Base-by-base conservation (phyloP, 768 basidiomycete genomes). In the Lactarius sanguifluus region DNA sequence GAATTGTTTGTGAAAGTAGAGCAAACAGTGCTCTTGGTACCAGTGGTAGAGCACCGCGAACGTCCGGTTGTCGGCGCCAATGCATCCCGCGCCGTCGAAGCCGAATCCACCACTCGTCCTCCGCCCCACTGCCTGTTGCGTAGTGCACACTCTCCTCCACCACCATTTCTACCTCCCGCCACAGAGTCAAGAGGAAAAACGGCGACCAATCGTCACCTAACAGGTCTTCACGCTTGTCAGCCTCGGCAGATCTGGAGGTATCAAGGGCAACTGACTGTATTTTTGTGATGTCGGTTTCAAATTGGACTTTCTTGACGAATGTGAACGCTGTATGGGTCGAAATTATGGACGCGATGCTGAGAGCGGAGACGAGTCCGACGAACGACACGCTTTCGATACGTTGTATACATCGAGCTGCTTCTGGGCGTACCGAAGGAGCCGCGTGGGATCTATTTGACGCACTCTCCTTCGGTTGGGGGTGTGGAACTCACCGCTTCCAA, bases 231-330 rank as follows among this genome's bases (percentile, higher is more conserved):
- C 36, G 12, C 36, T 0, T n/a, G 16, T 57, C 28, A 20, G 12
- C 41, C 16, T 60, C 59, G 43, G 30, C 47, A 1, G 32, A 36
- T n/a, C 20, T 52, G 20, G 0, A 10, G 0, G 34, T 45, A 55
- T 56, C 54, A 56, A 28, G 28, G 20, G 28, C 54, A 28, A 30
- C 41, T 62, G 47, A 59, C 47, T 62, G 50, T 62, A 52, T 50
- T 28, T 57, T 41, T 61, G n/a, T 62, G 30, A 66, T 2, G 20
- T 9, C 6, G 6, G 23, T 2, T 18, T 59, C 40, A 28, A 15
- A 66, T 59, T 23, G 61, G n/a, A 62, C 23, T 28, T 58, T 41
- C 47, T 20, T 41, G 16, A 45, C n/a, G 23, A 62, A 58, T 18
- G 8, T 23, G 57, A 43, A 62, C n/a, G n/a, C 13, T 12, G 57